These are phyloP conservation scores for Borovskyia barvae DNA, from an alignment of 208 protist genomes.

Conservation along the genomic window DNA sequence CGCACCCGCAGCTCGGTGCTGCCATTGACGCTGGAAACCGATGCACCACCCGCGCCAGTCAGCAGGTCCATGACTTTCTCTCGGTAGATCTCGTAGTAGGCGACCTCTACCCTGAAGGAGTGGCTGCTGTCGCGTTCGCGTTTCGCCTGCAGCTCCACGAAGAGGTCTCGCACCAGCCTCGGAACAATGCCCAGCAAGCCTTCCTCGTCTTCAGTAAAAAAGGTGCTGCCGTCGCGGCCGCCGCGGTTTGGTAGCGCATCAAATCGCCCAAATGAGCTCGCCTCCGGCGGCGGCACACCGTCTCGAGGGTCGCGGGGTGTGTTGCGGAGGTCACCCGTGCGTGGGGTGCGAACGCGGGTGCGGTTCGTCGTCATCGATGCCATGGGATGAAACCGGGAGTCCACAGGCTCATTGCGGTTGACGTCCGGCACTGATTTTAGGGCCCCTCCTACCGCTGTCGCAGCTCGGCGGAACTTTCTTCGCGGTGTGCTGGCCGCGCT, in stretches of 20 bases:
- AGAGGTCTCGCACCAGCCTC: conserved; percentile 62
- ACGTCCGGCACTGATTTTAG: not conserved
- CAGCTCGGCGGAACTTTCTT: conserved; percentile 19
- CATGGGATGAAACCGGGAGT: conserved; percentile 18
- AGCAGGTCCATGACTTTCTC: conserved; percentile 88
- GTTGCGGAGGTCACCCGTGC: too few relatives aligned
- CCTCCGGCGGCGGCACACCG: conserved; percentile 6
- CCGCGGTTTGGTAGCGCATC: not conserved
- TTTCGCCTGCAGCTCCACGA: conserved; percentile 48
- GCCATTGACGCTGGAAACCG: conserved; percentile 7
- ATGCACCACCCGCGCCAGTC: not conserved
- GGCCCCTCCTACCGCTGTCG: conserved; percentile 1
- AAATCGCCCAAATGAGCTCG: not conserved
- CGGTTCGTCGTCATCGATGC: conserved; percentile 13
- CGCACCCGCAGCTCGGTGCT: conserved; percentile 70
- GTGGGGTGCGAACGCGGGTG: not conserved
- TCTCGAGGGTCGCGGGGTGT: too few relatives aligned
- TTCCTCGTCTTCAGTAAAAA: conserved; percentile 1
- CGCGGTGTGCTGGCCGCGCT: not conserved
- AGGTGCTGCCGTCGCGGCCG: not conserved
- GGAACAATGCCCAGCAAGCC: conserved; percentile 74
- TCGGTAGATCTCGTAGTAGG: conserved; percentile 93
- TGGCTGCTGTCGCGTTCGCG: conserved; percentile 56
- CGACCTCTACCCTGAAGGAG: conserved; percentile 78
- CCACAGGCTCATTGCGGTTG: conserved; percentile 5